Evolutionary conservation across 2,329 filamentous ascomycete genomes (phyloP).

Genomic region (Ophiocordyceps sinensis): DNA sequence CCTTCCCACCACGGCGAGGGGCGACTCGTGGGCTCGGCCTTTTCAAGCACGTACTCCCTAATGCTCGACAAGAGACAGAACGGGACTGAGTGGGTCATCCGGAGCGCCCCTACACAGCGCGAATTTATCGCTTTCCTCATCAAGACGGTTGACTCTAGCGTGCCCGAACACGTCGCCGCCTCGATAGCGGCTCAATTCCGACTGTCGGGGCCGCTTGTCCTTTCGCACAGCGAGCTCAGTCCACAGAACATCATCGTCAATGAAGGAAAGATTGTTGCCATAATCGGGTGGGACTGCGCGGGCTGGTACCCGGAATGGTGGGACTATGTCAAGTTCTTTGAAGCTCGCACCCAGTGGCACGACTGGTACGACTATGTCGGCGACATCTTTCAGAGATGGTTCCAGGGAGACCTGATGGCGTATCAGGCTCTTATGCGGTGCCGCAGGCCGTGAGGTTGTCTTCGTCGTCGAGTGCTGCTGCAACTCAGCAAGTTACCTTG

Average conservation of each 20-base stretch:
- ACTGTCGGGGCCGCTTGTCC: constrained; percentile 5
- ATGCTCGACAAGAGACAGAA: constrained; percentile 13
- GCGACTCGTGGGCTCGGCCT: constrained; percentile 7
- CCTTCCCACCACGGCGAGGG: background rate
- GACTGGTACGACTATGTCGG: constrained; percentile 18
- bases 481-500: background rate
- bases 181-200: constrained; percentile 9
- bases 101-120: constrained; percentile 4
- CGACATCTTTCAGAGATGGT: constrained; percentile 13
- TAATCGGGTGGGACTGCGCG: constrained; percentile 17
- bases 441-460: constrained; percentile 6
- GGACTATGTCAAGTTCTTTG: constrained; percentile 21
- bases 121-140: constrained; percentile 11
- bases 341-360: constrained; percentile 10
- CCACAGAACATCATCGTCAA: constrained; percentile 16
- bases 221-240: constrained; percentile 13
- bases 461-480: background rate
- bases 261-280: constrained; percentile 8
- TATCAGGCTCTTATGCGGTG: constrained; percentile 17
- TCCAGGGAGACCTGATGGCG: constrained; percentile 11
- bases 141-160: constrained; percentile 11
- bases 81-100: constrained; percentile 15
- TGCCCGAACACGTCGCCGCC: constrained; percentile 9
- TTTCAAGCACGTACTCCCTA: constrained; percentile 7
- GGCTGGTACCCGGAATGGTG: constrained; percentile 19